Base-by-base conservation (phyloP, 106 monocot genomes). In the Allium cepa region DNA sequence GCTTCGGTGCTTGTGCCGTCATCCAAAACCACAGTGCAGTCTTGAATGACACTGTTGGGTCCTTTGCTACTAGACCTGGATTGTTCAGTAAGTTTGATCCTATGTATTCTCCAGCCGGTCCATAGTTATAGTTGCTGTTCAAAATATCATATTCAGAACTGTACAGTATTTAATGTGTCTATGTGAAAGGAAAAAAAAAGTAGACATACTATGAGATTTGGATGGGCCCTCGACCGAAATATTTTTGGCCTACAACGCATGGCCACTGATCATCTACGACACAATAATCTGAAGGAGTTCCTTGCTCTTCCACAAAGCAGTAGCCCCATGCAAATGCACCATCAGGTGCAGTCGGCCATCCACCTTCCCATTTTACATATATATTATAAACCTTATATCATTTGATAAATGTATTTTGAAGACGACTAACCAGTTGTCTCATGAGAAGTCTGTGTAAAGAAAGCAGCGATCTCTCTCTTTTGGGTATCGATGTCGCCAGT, bases 1-100 rank as follows among this genome's bases (percentile, higher is more conserved):
- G 80, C 58, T 78, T 82, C 3, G 86, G 86, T 0, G 81, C 69
- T 46, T 85, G 81, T 3, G 81, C 59, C 2, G 79, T 86, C 86
- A 86, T 86, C 86, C 86, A 86, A 66, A 86, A 86, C 86, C 86
- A 86, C 11, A 86, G 3, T 12, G 79, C 79, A 12, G 70, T 82
- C 74, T 79, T 72, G 72, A 77, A 81, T 0, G 84, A 72, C 4
- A 87, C 18, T 5, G 55, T 70, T 0, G 83, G 48, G 56, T 84
- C 68, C 0, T 47, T 73, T 16, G 77, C 67, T 0, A 84, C 83
- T 12, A 70, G 8, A 26, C 79, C 79, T 4, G 82, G 88, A 74
- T 75, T 72, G 73, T 64, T 75, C 13, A 85, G 88, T 36, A 82
- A 65, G 69, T 75, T 71, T 27, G 15, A 13, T 1, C 64, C 65